Conservation (phyloP, 345 rosid genomes). For the Salix udensis region DNA sequence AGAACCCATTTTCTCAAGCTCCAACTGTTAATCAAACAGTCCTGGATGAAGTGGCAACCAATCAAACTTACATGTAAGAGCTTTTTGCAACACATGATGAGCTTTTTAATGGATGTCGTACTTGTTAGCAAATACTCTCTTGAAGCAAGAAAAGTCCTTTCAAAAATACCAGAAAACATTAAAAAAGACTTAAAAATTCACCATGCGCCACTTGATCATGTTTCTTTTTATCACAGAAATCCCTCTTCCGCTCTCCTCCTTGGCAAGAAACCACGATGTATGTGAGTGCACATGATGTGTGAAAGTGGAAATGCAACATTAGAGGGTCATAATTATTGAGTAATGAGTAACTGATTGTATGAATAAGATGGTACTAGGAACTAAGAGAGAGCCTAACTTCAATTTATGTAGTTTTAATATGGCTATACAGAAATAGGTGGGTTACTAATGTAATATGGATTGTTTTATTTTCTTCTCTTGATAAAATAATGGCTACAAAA, state of each 20-base stretch:
- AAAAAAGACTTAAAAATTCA: background rate
- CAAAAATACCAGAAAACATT: too few relatives aligned
- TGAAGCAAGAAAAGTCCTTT: background rate
- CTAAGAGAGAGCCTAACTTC: background rate
- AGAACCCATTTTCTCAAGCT: too few relatives aligned
- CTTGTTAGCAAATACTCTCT: background rate
- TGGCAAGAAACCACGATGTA: background rate
- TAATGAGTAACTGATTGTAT: background rate
- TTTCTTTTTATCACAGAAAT: background rate
- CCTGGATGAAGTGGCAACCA: background rate
- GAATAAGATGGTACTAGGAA: background rate
- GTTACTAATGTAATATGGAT: background rate
- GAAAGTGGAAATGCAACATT: background rate
- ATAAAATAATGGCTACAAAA: background rate
- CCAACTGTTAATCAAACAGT: too few relatives aligned
- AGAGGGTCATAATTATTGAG: background rate
- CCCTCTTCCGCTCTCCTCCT: background rate
- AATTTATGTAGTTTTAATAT: background rate
- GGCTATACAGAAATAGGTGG: too few relatives aligned
- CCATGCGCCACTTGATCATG: background rate
- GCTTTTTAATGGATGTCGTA: background rate
- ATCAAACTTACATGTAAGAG: background rate
- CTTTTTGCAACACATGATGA: background rate
- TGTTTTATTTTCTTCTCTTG: background rate
- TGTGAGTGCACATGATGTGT: background rate